phyloP scores from a whole-genome alignment of 352 stramenopile genomes.

The Hyaloperonospora arabidopsidis region DNA sequence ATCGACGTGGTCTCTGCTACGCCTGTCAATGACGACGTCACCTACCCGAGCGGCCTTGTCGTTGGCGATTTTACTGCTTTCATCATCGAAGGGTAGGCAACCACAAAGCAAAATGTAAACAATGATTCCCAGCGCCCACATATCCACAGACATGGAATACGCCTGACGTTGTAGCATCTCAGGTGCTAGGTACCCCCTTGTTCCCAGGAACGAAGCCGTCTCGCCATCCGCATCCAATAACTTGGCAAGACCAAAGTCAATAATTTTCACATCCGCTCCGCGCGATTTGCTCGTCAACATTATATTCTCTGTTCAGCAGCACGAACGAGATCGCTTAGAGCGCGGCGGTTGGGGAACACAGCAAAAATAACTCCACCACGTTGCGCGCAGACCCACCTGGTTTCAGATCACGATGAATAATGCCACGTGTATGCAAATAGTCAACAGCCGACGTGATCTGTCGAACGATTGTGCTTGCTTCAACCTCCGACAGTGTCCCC shows the following conservation, averaged over 20 bases:
- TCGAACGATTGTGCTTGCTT: constrained; percentile 78
- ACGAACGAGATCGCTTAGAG: constrained; percentile 3
- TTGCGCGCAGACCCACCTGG: constrained; percentile 35
- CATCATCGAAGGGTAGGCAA: constrained; percentile 97
- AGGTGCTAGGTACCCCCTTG: constrained; percentile 93
- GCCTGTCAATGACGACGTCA: not conserved
- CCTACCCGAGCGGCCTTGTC: constrained; percentile 62
- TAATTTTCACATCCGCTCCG: constrained; percentile 93
- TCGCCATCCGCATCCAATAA: constrained; percentile 79
- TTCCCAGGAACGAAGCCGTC: constrained; percentile 79
- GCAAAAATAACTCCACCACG: not conserved
- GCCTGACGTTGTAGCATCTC: constrained; percentile 97
- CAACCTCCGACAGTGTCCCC: constrained; percentile 81
- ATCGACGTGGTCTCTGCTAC: not conserved
- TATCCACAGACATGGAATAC: constrained; percentile 96
- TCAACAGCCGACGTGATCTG: constrained; percentile 86
- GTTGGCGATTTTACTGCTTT: constrained; percentile 82
- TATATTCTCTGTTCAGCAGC: constrained; percentile 49
- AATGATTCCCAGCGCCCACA: constrained; percentile 97
- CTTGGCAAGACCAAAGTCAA: constrained; percentile 98
- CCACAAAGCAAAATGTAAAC: constrained; percentile 96
- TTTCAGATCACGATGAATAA: constrained; percentile 88
- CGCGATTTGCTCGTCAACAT: constrained; percentile 80
- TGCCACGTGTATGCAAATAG: constrained; percentile 83
- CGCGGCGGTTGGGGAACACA: not conserved